phyloP scores from a whole-genome alignment of 192 early-diverging fungal species.

The Backusella tarrabulga region DNA sequence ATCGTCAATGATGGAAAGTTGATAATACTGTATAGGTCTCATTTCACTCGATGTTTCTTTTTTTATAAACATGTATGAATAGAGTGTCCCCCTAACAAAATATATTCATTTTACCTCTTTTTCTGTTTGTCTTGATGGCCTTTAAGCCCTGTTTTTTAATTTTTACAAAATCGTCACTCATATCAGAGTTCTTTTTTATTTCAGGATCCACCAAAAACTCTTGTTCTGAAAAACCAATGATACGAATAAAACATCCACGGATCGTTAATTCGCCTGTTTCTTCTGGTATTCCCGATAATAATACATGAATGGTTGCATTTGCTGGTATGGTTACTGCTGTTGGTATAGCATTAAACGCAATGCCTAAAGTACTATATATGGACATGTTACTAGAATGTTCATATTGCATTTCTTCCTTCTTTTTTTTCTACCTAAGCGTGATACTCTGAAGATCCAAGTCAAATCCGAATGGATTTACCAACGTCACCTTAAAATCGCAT shows the following conservation, averaged over 20 bases:
- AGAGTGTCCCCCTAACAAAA: background rate
- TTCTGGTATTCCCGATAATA: slow-evolving; percentile 63
- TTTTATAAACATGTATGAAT: background rate
- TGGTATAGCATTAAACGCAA: slow-evolving; percentile 56
- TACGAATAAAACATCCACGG: slow-evolving; percentile 57
- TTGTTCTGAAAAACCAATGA: slow-evolving; percentile 53
- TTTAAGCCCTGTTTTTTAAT: slow-evolving; percentile 18
- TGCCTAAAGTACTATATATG: slow-evolving; percentile 54
- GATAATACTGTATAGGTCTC: slow-evolving; percentile 21
- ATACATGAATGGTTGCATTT: slow-evolving; percentile 57
- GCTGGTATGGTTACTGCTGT: slow-evolving; percentile 66
- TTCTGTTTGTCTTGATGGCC: slow-evolving; percentile 17
- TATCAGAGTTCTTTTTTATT: background rate
- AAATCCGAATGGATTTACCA: slow-evolving; percentile 80
- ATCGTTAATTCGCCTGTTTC: slow-evolving; percentile 60
- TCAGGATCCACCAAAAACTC: slow-evolving; percentile 42
- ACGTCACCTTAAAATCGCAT: slow-evolving; percentile 64
- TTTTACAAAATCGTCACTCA: slow-evolving; percentile 3
- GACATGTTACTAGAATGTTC: background rate
- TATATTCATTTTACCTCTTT: background rate
- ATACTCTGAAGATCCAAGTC: slow-evolving; percentile 74
- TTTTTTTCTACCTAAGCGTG: slow-evolving; percentile 43
- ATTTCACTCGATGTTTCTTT: slow-evolving; percentile 8
- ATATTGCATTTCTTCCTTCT: background rate
- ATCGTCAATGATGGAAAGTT: slow-evolving; percentile 51